Percentiles rank a stretch among this genome's conserved stretches.
Evolutionary conservation across 345 rosid species (phyloP).

Genomic region (Lenwebbia sp.): DNA sequence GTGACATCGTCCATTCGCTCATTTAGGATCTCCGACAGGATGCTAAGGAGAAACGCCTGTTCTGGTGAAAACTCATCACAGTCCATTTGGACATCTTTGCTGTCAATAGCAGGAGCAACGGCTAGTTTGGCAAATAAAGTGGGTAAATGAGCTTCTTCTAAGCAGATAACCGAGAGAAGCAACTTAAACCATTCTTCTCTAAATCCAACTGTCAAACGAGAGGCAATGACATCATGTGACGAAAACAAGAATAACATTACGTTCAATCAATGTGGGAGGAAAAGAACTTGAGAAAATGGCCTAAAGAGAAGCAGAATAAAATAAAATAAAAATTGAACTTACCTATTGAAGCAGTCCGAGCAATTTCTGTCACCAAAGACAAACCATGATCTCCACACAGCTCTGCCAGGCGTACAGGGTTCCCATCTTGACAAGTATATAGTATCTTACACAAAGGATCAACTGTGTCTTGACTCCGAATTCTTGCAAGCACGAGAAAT

Average conservation of each 20-base stretch:
- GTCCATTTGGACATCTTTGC: background rate
- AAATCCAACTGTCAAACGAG: conserved; percentile 45
- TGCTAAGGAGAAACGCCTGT: conserved; percentile 52
- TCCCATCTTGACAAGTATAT: conserved; percentile 53
- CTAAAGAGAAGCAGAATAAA: background rate
- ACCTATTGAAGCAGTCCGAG: conserved; percentile 51
- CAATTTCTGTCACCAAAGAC: conserved; percentile 26
- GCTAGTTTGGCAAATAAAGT: conserved; percentile 26
- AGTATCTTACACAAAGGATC: conserved; percentile 77
- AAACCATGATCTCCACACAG: conserved; percentile 40
- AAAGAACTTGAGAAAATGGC: background rate
- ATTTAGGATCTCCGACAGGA: conserved; percentile 44
- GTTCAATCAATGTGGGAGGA: background rate
- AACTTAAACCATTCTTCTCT: conserved; percentile 70
- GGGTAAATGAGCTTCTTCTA: conserved; percentile 42
- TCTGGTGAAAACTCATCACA: conserved; percentile 26
- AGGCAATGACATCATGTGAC: background rate
- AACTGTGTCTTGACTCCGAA: conserved; percentile 31
- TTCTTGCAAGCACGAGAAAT: conserved; percentile 31
- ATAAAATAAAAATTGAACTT: background rate
- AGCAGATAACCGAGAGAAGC: conserved; percentile 53
- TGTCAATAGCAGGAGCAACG: conserved; percentile 1
- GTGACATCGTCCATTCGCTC: conserved; percentile 34
- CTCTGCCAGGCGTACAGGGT: conserved; percentile 16
- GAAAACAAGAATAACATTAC: background rate